Evolutionary conservation across 345 rosid species (phyloP).

Genomic region (Euphorbia lathyris): DNA sequence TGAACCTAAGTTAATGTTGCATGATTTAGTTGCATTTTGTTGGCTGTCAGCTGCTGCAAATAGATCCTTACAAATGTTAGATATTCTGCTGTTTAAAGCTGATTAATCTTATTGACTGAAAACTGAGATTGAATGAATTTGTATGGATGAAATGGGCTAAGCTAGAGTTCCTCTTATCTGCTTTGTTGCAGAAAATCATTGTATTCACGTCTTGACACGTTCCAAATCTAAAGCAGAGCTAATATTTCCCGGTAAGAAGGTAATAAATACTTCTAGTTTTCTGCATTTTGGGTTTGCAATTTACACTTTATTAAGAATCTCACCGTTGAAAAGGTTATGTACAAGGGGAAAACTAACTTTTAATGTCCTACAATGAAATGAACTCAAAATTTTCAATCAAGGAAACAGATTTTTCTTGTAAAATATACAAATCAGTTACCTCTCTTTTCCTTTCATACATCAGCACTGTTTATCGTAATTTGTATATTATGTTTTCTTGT

Average conservation of each 20-base stretch:
- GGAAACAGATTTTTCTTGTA: background rate
- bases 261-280: slow-evolving; percentile 37
- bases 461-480: background rate
- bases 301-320: background rate
- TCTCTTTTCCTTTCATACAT: background rate
- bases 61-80: background rate
- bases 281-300: background rate
- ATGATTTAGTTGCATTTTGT: background rate
- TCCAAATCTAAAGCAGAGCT: slow-evolving; percentile 75
- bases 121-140: background rate
- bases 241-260: slow-evolving; percentile 99
- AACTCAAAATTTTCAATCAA: background rate
- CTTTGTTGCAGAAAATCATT: slow-evolving; percentile 58
- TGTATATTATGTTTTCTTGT: background rate
- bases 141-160: slow-evolving; percentile 6
- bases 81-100: background rate
- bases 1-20: background rate
- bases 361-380: background rate
- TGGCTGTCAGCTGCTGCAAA: background rate
- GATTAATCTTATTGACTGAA: background rate
- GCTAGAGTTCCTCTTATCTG: background rate
- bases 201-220: slow-evolving; percentile 75
- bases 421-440: background rate
- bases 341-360: background rate
- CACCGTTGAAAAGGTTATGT: background rate